Base-by-base conservation (phyloP, 2,329 filamentous ascomycete species). In the Trichoderma asperellum region DNA sequence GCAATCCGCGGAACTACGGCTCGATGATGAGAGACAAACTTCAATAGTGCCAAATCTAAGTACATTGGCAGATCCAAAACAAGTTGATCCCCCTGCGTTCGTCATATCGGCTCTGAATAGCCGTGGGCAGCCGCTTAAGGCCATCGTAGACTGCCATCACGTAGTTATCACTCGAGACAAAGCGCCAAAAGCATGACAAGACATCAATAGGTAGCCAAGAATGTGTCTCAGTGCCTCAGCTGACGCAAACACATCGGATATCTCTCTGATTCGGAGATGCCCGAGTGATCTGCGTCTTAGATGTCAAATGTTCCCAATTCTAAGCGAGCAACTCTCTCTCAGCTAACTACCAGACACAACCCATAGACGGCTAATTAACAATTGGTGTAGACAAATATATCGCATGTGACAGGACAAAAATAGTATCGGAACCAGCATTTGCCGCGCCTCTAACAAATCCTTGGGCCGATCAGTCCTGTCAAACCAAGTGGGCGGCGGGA, bases 21-120 rank as follows among this genome's bases (percentile, higher is more conserved):
- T 64, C 18, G 5, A 64, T 6, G 27, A 64, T 56, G 49, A 56
- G 29, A 61, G 61, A 64, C 24, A 43, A 56, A 7, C 21, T 43
- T 56, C 61, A 56, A 43, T 64, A 56, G 61, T 14, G 49, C 24
- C 52, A 55, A 24, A 64, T 64, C 49, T 56, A 18, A 60, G 18
- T n/a, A 8, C 35, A 12, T 16, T 34, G 8, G 27, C 2, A 16
- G 6, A 8, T 14, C 6, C 34, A 2, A 18, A 40, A 56, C 27
- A 56, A 0, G 47, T 11, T 32, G 18, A 16, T 14, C 37, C 21
- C 2, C 12, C 24, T 12, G 18, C 2, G 16, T 35, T 37, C 61
- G 18, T 27, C 24, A 11, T 1, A 16, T 35, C 24, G 16, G 18
- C 49, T 32, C 5, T 32, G 14, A 21, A 34, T 43, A 24, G 61